phyloP scores from a whole-genome alignment of 2,329 filamentous ascomycete species.

The Curvularia sp. region DNA sequence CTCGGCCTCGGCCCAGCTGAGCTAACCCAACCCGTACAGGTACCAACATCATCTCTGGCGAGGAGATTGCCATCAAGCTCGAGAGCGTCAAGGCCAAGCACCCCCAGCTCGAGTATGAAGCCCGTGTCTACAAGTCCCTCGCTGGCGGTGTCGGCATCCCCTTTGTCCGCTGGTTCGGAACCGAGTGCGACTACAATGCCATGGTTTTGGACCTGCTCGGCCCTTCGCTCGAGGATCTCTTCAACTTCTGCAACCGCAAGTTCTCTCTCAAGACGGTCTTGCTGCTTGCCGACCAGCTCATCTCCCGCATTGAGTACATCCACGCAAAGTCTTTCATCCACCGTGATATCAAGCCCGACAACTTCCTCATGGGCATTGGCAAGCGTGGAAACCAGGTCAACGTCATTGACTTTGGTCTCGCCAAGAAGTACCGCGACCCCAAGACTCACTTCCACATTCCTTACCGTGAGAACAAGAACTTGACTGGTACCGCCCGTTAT shows the following conservation, averaged over 20 bases:
- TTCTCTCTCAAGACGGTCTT: constrained; percentile 99
- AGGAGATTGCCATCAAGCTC: constrained; percentile 99
- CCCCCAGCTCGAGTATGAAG: constrained; percentile 98
- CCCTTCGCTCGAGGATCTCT: constrained; percentile 93
- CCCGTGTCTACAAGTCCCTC: constrained; percentile 86
- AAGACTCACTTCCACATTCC: constrained; percentile 99
- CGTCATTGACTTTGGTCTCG: constrained; percentile 97
- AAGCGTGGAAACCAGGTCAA: constrained; percentile 99
- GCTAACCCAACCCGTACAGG: constrained; percentile 58
- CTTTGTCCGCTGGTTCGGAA: constrained; percentile 99
- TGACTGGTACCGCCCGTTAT: constrained; percentile 98
- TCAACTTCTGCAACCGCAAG: constrained; percentile 99
- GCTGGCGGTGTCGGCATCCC: constrained; percentile 97
- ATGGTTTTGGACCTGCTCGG: constrained; percentile 98
- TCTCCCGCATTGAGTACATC: constrained; percentile 99
- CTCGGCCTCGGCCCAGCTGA: constrained; percentile 1
- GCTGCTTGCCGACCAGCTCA: constrained; percentile 94
- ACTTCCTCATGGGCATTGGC: constrained; percentile 99
- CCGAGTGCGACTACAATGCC: constrained; percentile 99
- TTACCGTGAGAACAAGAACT: constrained; percentile 99
- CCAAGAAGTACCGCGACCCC: constrained; percentile 99
- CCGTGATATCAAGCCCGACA: constrained; percentile 99
- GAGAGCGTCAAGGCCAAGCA: constrained; percentile 99
- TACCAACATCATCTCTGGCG: constrained; percentile 99
- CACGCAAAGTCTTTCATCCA: constrained; percentile 99